These are phyloP conservation scores for Ganoderma lucidum DNA, from an alignment of 1,284 basidiomycete species.

Conservation along the genomic window DNA sequence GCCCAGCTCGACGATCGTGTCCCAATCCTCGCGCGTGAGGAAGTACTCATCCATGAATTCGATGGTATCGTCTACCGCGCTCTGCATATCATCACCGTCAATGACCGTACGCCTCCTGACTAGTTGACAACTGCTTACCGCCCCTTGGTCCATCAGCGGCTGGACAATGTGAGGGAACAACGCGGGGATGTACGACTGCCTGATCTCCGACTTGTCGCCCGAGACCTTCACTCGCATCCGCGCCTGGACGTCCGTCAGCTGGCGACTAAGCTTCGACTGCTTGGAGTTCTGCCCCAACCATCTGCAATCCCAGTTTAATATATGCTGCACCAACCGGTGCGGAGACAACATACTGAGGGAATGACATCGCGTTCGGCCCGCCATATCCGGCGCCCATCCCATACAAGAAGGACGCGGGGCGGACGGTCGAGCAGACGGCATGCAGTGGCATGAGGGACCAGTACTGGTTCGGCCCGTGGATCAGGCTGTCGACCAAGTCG, in stretches of 20 bases:
- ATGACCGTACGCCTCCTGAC: background rate
- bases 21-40: constrained; percentile 95
- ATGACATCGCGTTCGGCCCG: constrained; percentile 71
- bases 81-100: constrained; percentile 49
- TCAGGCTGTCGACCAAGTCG: constrained; percentile 93
- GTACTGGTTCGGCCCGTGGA: constrained; percentile 95
- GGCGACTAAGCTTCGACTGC: constrained; percentile 81
- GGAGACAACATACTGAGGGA: constrained; percentile 76
- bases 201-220: constrained; percentile 88
- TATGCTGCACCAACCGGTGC: background rate
- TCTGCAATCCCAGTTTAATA: constrained; percentile 48
- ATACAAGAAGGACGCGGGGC: constrained; percentile 85
- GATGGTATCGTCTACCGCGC: constrained; percentile 85
- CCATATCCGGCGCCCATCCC: constrained; percentile 76
- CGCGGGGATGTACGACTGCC: constrained; percentile 91
- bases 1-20: constrained; percentile 92
- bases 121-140: constrained; percentile 51
- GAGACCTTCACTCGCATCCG: constrained; percentile 95
- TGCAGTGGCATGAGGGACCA: constrained; percentile 97
- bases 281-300: constrained; percentile 99
- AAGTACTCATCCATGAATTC: constrained; percentile 94
- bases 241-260: constrained; percentile 91
- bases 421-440: constrained; percentile 89
- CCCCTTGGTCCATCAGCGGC: constrained; percentile 79
- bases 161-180: constrained; percentile 82